Conservation (phyloP, 768 basidiomycete genomes). For the Chalciporus sphaerocephalus region DNA sequence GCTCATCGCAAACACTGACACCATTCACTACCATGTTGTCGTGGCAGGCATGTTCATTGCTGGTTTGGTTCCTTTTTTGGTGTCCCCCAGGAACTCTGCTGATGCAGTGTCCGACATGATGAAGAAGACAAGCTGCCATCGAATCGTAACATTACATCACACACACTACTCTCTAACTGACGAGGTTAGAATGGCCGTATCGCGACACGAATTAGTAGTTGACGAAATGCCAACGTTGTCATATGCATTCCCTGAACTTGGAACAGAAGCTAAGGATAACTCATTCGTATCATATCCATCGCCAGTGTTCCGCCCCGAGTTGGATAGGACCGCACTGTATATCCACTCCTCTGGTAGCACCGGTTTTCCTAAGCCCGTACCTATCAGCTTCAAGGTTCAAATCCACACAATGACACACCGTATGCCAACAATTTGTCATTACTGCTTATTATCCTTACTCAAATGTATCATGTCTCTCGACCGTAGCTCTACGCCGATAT, state of each 20-base stretch:
- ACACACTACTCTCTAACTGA: no score
- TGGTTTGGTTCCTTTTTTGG: slow-evolving; percentile 25
- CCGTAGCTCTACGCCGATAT: slow-evolving; percentile 16
- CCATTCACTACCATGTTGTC: slow-evolving; percentile 26
- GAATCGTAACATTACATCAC: slow-evolving; percentile 12
- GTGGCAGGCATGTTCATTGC: slow-evolving; percentile 26
- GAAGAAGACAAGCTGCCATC: slow-evolving; percentile 15
- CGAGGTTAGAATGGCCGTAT: no score
- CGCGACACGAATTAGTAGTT: no score
- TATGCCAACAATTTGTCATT: no score
- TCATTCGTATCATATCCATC: slow-evolving; percentile 12
- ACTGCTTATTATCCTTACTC: no score
- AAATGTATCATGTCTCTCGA: no score
- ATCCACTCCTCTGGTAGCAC: slow-evolving; percentile 36
- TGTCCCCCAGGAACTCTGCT: slow-evolving; percentile 20
- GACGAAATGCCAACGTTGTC: slow-evolving; percentile 15
- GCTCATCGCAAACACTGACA: slow-evolving; percentile 31
- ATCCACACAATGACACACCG: slow-evolving; percentile 33
- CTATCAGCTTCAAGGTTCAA: slow-evolving; percentile 29
- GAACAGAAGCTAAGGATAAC: slow-evolving; percentile 20
- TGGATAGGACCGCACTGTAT: slow-evolving; percentile 15
- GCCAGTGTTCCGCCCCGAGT: slow-evolving; percentile 2
- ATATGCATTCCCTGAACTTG: slow-evolving; percentile 36
- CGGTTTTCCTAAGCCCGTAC: slow-evolving; percentile 43
- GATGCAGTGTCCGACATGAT: slow-evolving; percentile 21